phyloP scores from a whole-genome alignment of 2,329 filamentous ascomycete genomes.

The Penicillium rolfsii region DNA sequence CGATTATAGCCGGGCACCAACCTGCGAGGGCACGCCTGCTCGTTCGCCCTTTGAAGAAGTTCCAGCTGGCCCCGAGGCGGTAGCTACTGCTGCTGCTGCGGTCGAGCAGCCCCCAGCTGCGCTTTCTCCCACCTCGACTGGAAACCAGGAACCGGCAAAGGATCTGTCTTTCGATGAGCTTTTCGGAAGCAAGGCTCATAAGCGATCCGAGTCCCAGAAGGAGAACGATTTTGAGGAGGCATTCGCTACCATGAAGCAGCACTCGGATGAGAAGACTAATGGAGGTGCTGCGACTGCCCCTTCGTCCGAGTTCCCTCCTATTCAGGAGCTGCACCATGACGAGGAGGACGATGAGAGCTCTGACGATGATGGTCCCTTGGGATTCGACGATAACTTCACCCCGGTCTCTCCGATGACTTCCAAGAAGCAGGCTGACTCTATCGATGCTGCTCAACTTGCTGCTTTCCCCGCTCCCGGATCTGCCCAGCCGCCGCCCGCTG shows the following conservation, averaged over 20 bases:
- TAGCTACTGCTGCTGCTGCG: neutral
- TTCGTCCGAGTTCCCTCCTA: constrained; percentile 82
- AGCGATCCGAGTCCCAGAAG: constrained; percentile 51
- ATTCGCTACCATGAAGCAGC: constrained; percentile 52
- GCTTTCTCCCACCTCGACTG: constrained; percentile 47
- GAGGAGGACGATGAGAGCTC: constrained; percentile 83
- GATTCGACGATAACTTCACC: constrained; percentile 93
- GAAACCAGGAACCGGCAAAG: constrained; percentile 32
- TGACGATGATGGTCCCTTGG: constrained; percentile 65
- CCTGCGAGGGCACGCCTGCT: constrained; percentile 21
- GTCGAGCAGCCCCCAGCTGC: constrained; percentile 40
- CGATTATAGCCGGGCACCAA: constrained; percentile 26
- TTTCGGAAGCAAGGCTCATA: constrained; percentile 49
- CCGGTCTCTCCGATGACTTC: constrained; percentile 56
- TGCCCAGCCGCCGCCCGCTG: constrained; percentile 53
- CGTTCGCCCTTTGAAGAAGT: constrained; percentile 43
- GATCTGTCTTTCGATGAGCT: constrained; percentile 52
- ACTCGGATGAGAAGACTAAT: constrained; percentile 47
- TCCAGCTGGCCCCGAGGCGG: constrained; percentile 22
- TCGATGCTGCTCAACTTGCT: constrained; percentile 43
- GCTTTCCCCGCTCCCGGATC: constrained; percentile 47
- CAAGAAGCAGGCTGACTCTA: constrained; percentile 37
- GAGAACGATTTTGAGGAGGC: constrained; percentile 53
- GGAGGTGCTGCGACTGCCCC: constrained; percentile 32
- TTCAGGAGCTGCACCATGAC: constrained; percentile 79